Base-by-base conservation (phyloP, 2,329 filamentous ascomycete species). In the Colletotrichum spinosum region DNA sequence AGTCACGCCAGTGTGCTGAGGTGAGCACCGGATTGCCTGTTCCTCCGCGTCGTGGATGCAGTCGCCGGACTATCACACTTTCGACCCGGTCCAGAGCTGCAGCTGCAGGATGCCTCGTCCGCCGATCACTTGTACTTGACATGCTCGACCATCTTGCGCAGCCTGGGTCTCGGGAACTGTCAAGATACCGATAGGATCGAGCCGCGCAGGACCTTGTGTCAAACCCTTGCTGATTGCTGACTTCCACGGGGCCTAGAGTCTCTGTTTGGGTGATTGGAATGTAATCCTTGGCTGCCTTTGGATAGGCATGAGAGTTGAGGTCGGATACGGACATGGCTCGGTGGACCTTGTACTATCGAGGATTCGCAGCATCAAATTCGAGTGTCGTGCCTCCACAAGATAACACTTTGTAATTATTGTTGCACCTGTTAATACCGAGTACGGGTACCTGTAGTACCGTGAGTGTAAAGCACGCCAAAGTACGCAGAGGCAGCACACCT, bases 131-230 rank as follows among this genome's bases (percentile, higher is more conserved):
- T 25, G 25, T 25, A 25, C 25, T 25, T 25, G 25, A 25, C 46
- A 49, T 12, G 25, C 3, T 49, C n/a, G 17, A 33, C 44, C 12
- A 7, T 9, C 12, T 10, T 41, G 6, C 5, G 38, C 38, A 9
- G 38, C 38, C n/a, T n/a, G 60, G 55, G 51, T 13, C 57, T 65
- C 57, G 52, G 63, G 48, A 41, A 37, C 9, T 54, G 63, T n/a
- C 34, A 66, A 63, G 52, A 66, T 17, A 15, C 63, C 58, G 52
- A 66, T 34, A 44, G 49, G 49, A 49, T 49, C 44, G 17, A 39
- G 44, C 37, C 35, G 38, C 56, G 56, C 56, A 65, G 61, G 61
- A 55, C 38, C 15, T 60, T 50, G 51, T 60, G 45, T 44, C 56
- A 45, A 10, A 45, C 57, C 51, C 51, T 38, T 65, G 56, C 51